Percentiles rank a stretch among this genome's conserved stretches.
phyloP scores from a whole-genome alignment of 2,329 filamentous ascomycete genomes.

The Ascochyta fabae region DNA sequence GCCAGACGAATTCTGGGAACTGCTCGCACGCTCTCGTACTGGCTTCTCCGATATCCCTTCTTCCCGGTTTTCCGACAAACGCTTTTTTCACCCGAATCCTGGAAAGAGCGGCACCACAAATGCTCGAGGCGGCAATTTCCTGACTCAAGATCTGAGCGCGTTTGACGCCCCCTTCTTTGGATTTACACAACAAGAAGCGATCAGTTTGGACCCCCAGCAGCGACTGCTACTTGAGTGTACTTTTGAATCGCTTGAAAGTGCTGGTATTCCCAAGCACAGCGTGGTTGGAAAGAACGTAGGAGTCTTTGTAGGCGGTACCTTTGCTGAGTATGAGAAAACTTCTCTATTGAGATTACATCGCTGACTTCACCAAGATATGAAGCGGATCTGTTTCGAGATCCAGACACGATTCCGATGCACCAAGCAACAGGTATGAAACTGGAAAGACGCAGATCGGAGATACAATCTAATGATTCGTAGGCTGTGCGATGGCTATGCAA shows the following conservation, averaged over 20 bases:
- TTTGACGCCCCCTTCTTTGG: conserved; percentile 45
- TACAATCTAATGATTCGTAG: neutral
- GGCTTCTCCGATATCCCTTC: conserved; percentile 46
- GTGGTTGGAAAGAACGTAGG: conserved; percentile 37
- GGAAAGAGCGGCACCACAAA: conserved; percentile 48
- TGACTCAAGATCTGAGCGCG: conserved; percentile 25
- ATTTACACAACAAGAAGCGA: conserved; percentile 36
- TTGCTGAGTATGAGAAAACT: conserved; percentile 21
- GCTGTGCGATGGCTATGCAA: conserved; percentile 34
- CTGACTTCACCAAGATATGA: conserved; percentile 12
- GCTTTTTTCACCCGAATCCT: conserved; percentile 48
- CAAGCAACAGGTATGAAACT: conserved; percentile 26
- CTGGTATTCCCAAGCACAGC: conserved; percentile 37
- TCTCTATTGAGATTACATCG: no score
- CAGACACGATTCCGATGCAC: conserved; percentile 35
- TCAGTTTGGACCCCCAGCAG: conserved; percentile 43
- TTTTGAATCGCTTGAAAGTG: conserved; percentile 52
- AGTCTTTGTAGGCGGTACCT: conserved; percentile 34
- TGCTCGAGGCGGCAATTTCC: conserved; percentile 30
- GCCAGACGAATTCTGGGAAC: conserved; percentile 38
- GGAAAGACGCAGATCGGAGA: neutral
- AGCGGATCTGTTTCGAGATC: conserved; percentile 29
- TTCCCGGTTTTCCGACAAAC: conserved; percentile 47
- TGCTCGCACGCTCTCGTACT: conserved; percentile 33
- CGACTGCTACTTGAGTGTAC: conserved; percentile 42